A percentile compares a stretch with the other conserved stretches of the same genome.
Evolutionary conservation across 2,329 filamentous ascomycete species (phyloP).

Genomic region (Colletotrichum liriopes): DNA sequence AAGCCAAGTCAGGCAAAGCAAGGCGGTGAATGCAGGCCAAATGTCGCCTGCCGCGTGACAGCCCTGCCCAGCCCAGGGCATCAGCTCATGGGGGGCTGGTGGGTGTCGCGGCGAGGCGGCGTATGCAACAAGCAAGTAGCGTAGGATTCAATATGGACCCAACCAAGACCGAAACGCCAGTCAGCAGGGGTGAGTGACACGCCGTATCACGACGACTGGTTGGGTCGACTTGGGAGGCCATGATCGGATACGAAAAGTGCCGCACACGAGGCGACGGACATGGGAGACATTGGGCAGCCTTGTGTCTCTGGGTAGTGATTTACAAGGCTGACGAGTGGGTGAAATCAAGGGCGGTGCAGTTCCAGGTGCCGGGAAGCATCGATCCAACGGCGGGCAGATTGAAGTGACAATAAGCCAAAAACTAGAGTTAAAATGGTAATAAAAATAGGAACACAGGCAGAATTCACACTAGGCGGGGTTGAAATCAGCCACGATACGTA

Average conservation of each 20-base stretch:
- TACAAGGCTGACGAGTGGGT: not conserved
- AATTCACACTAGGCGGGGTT: not conserved
- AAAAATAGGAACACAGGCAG: not conserved
- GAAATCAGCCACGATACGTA: not conserved
- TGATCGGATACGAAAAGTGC: not conserved
- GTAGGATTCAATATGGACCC: slow-evolving; percentile 28
- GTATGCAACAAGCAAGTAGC: slow-evolving; percentile 20
- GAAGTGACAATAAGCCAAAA: not conserved
- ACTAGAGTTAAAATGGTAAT: not conserved
- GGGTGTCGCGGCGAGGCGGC: not conserved
- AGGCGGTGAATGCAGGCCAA: slow-evolving; percentile 33
- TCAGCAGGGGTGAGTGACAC: not conserved
- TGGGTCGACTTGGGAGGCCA: not conserved
- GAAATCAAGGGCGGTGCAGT: not conserved
- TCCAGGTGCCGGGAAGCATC: not conserved
- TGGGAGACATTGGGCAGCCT: not conserved
- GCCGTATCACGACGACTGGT: not conserved
- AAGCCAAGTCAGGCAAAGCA: slow-evolving; percentile 17
- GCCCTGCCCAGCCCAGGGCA: slow-evolving; percentile 18
- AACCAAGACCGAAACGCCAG: not conserved
- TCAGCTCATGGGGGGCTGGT: slow-evolving; percentile 6
- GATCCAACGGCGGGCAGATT: not conserved
- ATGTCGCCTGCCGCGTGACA: slow-evolving; percentile 11
- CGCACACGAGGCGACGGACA: too few species aligned
- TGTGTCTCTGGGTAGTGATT: too few species aligned